phyloP scores from a whole-genome alignment of 176 grass and related monocot genomes.

The Poa annua region DNA sequence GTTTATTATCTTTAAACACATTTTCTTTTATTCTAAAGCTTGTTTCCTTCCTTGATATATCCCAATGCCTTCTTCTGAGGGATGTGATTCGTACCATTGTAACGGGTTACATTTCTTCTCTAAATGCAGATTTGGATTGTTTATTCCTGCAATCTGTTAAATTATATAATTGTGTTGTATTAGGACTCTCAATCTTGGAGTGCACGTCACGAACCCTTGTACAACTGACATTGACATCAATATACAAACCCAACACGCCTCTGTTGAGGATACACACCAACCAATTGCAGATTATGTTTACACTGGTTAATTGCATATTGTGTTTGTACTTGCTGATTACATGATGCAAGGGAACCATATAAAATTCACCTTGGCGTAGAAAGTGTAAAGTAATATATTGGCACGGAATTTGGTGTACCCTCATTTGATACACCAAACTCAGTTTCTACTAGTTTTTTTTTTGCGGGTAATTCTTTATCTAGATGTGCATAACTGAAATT shows the following conservation, averaged over 20 bases:
- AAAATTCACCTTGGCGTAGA: not conserved
- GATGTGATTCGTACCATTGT: slow-evolving; percentile 24
- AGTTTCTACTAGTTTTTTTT: not conserved
- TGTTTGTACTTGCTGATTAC: slow-evolving; percentile 34
- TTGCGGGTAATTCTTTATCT: no score
- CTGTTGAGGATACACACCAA: not conserved
- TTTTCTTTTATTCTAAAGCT: slow-evolving; percentile 31
- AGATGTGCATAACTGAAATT: no score
- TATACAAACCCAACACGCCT: not conserved
- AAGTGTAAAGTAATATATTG: not conserved
- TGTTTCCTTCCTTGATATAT: slow-evolving; percentile 43
- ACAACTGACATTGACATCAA: not conserved
- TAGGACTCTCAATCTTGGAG: not conserved
- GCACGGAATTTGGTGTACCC: not conserved
- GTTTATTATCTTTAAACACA: slow-evolving; percentile 21
- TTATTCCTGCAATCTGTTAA: slow-evolving; percentile 15
- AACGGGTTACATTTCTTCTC: slow-evolving; percentile 12
- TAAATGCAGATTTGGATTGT: slow-evolving; percentile 23
- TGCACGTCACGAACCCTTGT: not conserved
- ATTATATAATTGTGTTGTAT: not conserved
- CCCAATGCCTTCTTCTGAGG: slow-evolving; percentile 3
- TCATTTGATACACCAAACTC: not conserved
- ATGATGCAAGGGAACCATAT: not conserved
- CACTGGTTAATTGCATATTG: not conserved
- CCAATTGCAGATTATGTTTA: not conserved